Evolutionary conservation across 257 asterid species (phyloP).

Genomic region (Misopates orontium): DNA sequence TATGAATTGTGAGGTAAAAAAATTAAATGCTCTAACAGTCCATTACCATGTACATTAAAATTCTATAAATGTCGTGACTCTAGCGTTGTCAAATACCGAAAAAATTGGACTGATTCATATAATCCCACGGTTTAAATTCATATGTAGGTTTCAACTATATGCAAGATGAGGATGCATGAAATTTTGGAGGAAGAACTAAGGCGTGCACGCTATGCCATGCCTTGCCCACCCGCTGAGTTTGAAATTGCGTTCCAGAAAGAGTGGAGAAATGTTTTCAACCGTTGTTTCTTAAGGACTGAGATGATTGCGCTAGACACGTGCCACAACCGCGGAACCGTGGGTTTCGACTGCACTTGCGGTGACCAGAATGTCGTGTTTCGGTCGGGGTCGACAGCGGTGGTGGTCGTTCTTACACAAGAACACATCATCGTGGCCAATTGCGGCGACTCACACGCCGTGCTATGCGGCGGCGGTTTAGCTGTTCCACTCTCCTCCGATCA

Average conservation of each 20-base stretch:
- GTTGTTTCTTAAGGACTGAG: slow-evolving; percentile 32
- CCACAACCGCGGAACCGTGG: slow-evolving; percentile 22
- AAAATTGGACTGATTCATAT: no score
- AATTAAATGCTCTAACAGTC: no score
- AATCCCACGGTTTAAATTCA: not conserved
- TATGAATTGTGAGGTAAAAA: no score
- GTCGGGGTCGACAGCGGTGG: slow-evolving; percentile 73
- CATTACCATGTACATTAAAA: no score
- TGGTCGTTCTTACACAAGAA: slow-evolving; percentile 48
- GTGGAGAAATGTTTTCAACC: slow-evolving; percentile 36
- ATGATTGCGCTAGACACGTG: slow-evolving; percentile 25
- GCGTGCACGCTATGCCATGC: slow-evolving; percentile 1
- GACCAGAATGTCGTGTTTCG: slow-evolving; percentile 30
- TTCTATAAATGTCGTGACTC: no score
- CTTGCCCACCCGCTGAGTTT: not conserved
- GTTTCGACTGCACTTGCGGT: slow-evolving; percentile 43
- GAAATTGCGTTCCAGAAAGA: slow-evolving; percentile 25
- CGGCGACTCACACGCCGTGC: slow-evolving; percentile 86
- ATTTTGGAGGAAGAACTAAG: slow-evolving; percentile 51
- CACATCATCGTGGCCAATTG: slow-evolving; percentile 60
- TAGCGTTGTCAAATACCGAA: no score
- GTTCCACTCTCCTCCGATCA: slow-evolving; percentile 71
- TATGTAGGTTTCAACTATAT: slow-evolving; percentile 52
- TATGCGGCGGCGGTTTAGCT: slow-evolving; percentile 47
- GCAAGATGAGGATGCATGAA: slow-evolving; percentile 60